Evolutionary conservation across 257 asterid species (phyloP).

Genomic region (Oldenlandia corymbosa): DNA sequence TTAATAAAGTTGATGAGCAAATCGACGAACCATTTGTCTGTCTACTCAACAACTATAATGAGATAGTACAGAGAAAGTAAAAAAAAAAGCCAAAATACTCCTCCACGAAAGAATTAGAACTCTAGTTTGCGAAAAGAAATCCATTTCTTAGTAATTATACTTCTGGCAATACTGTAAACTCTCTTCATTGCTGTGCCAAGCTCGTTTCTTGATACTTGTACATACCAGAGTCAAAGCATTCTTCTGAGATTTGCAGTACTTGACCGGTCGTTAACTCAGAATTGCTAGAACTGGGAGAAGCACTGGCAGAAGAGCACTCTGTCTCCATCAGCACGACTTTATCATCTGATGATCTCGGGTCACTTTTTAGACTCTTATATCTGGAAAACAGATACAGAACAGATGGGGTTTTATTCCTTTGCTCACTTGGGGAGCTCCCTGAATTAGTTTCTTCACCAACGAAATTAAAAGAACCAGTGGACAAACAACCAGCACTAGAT

Average conservation of each 20-base stretch:
- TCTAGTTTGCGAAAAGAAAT: too few species aligned
- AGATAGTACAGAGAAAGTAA: too few species aligned
- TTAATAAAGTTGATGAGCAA: too few species aligned
- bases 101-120: too few species aligned
- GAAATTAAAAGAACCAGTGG: conserved; percentile 24
- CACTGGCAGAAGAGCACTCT: conserved; percentile 22
- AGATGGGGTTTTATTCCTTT: conserved; percentile 33
- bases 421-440: conserved; percentile 19
- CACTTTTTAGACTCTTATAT: conserved; percentile 31
- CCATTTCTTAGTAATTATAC: too few species aligned
- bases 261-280: conserved; percentile 12
- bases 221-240: conserved; percentile 16
- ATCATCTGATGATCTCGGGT: conserved; percentile 18
- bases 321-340: conserved; percentile 24
- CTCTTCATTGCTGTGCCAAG: neutral
- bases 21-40: too few species aligned
- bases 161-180: too few species aligned
- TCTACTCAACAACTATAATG: too few species aligned
- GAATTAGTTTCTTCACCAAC: conserved; percentile 23
- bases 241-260: conserved; percentile 8
- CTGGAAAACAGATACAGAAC: conserved; percentile 56
- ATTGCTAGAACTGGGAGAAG: conserved; percentile 24
- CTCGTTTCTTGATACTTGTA: neutral
- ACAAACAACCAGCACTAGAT: conserved; percentile 26
- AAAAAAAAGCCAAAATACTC: too few species aligned